These are phyloP conservation scores for Coemansia sp. DNA, from an alignment of 192 early-diverging fungal species.

Conservation along the genomic window DNA sequence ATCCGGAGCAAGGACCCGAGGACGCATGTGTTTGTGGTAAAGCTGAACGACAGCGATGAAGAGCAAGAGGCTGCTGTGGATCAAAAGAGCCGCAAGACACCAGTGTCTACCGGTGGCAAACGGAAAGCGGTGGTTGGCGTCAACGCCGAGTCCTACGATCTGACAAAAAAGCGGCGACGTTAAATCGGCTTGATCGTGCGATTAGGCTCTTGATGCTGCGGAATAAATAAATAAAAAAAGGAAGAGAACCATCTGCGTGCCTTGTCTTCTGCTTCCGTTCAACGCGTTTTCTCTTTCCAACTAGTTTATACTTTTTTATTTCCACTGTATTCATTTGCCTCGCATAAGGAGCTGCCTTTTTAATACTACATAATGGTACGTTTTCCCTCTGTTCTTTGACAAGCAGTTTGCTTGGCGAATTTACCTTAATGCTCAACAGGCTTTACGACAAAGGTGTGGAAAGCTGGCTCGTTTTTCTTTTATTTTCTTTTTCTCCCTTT, in stretches of 20 bases:
- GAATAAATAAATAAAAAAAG: too few species aligned
- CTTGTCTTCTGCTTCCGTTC: background rate
- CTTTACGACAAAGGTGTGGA: background rate
- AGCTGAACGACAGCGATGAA: background rate
- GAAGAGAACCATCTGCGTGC: too few species aligned
- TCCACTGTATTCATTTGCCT: too few species aligned
- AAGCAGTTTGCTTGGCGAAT: background rate
- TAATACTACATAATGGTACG: background rate
- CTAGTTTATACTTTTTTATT: background rate
- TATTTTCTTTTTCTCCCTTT: background rate
- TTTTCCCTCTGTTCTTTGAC: background rate
- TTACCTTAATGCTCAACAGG: background rate
- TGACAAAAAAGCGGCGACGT: background rate
- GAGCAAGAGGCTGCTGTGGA: background rate
- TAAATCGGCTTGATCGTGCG: background rate
- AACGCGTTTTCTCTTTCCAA: background rate
- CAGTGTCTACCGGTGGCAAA: background rate
- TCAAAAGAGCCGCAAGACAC: background rate
- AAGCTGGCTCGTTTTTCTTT: background rate
- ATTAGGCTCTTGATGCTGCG: background rate
- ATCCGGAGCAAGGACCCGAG: conserved; percentile 65
- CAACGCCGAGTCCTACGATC: conserved; percentile 21
- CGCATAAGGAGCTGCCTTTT: background rate
- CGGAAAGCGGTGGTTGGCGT: conserved; percentile 2
- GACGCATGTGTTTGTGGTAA: conserved; percentile 68